Percentiles rank a stretch among this genome's conserved stretches.
These are phyloP conservation scores for Calonectria naviculata DNA, from an alignment of 2,329 filamentous ascomycete species.

Conservation along the genomic window DNA sequence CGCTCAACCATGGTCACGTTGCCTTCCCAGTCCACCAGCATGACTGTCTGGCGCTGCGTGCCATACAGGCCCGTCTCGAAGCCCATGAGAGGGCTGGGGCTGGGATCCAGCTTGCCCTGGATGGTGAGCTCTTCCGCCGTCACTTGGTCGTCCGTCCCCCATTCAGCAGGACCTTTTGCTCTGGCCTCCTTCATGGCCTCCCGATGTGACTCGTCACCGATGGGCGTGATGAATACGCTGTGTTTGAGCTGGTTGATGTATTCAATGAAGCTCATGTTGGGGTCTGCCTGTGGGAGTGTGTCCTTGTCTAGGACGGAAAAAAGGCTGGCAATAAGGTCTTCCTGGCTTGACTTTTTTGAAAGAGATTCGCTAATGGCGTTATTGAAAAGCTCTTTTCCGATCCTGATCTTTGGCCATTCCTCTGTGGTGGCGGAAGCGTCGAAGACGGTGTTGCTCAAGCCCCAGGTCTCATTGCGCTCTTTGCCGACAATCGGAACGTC, in stretches of 20 bases:
- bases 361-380: conserved; percentile 55
- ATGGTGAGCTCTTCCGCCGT: conserved; percentile 49
- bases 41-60: conserved; percentile 72
- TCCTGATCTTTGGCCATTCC: conserved; percentile 71
- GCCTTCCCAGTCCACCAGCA: conserved; percentile 72
- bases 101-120: conserved; percentile 52
- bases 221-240: conserved; percentile 70
- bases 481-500: conserved; percentile 69
- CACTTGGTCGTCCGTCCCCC: conserved; percentile 52
- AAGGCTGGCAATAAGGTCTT: conserved; percentile 61
- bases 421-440: conserved; percentile 52
- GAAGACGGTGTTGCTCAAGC: conserved; percentile 72
- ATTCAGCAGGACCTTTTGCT: conserved; percentile 50
- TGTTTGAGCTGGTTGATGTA: conserved; percentile 65
- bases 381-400: conserved; percentile 60
- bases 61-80: conserved; percentile 72
- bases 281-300: conserved; percentile 59
- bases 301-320: conserved; percentile 68
- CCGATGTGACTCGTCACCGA: conserved; percentile 61
- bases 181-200: conserved; percentile 57
- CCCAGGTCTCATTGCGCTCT: conserved; percentile 64
- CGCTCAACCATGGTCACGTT: conserved; percentile 70
- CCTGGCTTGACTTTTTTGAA: conserved; percentile 51
- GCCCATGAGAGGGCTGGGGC: conserved; percentile 45
- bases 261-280: conserved; percentile 61